Conservation (phyloP, 108 stramenopile species). For the Skeletonema tropicum region DNA sequence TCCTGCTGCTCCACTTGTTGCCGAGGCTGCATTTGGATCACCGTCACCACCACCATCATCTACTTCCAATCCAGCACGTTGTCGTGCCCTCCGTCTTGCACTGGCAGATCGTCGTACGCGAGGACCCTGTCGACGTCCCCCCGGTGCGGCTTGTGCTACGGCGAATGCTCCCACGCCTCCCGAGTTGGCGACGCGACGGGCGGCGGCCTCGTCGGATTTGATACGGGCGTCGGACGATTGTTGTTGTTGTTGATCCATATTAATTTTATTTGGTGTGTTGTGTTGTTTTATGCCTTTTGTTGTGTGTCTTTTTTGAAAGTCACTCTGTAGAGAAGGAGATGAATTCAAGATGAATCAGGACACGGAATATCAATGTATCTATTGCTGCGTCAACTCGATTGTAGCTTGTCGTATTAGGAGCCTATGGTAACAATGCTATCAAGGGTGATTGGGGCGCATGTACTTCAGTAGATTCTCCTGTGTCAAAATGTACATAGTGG, state of each 20-base stretch:
- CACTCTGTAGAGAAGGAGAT: no score
- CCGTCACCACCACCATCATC: background rate
- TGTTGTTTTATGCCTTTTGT: no score
- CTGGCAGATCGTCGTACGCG: slow-evolving; percentile 35
- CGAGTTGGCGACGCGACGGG: slow-evolving; percentile 20
- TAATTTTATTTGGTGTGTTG: no score
- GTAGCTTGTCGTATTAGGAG: no score
- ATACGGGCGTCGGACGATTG: background rate
- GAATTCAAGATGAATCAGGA: no score
- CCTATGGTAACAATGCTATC: no score
- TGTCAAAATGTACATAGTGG: no score
- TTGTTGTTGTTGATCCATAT: slow-evolving; percentile 2
- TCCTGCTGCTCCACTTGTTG: background rate
- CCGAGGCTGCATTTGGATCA: background rate
- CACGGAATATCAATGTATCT: no score
- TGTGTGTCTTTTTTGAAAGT: no score
- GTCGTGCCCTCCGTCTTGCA: slow-evolving; percentile 23
- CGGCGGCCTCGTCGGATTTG: slow-evolving; percentile 40
- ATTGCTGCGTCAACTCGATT: no score
- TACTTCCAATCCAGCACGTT: slow-evolving; percentile 33
- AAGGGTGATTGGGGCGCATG: no score
- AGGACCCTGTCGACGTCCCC: slow-evolving; percentile 24
- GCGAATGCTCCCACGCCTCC: slow-evolving; percentile 41
- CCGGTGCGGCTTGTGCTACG: slow-evolving; percentile 42
- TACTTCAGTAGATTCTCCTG: no score